Evolutionary conservation across 768 basidiomycete genomes (phyloP).

Genomic region (Gymnopilus dilepis): DNA sequence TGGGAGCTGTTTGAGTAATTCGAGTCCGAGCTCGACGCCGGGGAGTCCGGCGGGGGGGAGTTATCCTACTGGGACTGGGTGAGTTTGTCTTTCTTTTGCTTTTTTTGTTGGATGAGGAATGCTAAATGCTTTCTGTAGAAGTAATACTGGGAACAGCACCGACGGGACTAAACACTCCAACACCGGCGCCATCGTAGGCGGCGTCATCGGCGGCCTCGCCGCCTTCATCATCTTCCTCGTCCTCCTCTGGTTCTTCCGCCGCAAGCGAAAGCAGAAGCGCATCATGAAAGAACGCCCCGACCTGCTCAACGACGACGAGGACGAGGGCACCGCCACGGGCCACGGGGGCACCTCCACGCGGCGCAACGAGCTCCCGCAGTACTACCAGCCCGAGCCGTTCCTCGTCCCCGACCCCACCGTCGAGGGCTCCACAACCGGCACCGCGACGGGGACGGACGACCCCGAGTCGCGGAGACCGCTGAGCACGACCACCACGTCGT

Average conservation of each 20-base stretch:
- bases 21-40: conserved; percentile 78
- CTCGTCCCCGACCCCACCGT: conserved; percentile 67
- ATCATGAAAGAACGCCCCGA: conserved; percentile 62
- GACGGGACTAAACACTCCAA: conserved; percentile 37
- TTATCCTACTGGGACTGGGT: conserved; percentile 59
- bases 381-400: conserved; percentile 79
- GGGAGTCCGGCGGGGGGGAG: conserved; percentile 77
- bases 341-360: conserved; percentile 16
- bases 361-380: conserved; percentile 64
- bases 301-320: conserved; percentile 67
- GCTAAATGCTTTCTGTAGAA: conserved; percentile 17
- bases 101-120: background rate
- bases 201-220: conserved; percentile 60
- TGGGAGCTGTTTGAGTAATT: conserved; percentile 57
- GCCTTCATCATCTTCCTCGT: conserved; percentile 47
- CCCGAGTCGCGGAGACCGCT: conserved; percentile 36
- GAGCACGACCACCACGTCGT: conserved; percentile 46
- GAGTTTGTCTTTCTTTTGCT: background rate
- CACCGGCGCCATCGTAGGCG: conserved; percentile 59
- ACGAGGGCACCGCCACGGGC: conserved; percentile 45
- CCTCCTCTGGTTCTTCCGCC: conserved; percentile 55
- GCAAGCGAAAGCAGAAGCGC: conserved; percentile 38
- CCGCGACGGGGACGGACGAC: conserved; percentile 24
- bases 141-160: conserved; percentile 31
- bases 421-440: conserved; percentile 38